A percentile compares a stretch with the other conserved stretches of the same genome.
Evolutionary conservation across 495 filamentous ascomycete genomes (phyloP).

Genomic region (Neurospora sp.): DNA sequence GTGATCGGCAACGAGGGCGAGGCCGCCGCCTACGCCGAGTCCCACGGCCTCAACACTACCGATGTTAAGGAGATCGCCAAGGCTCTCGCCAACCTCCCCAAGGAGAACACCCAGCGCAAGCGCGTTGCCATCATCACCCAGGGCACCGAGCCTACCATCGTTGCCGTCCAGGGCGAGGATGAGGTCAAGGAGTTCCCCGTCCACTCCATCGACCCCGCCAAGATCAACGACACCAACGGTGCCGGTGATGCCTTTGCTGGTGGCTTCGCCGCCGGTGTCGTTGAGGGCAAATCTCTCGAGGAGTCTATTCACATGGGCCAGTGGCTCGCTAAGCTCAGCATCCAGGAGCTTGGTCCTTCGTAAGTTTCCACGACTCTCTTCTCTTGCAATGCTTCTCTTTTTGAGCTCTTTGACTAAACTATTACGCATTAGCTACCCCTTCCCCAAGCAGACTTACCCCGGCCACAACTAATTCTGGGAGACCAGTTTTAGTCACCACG

Average conservation of each 20-base stretch:
- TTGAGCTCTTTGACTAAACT: background rate
- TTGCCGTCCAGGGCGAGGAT: conserved; percentile 61
- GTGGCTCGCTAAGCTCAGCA: conserved; percentile 87
- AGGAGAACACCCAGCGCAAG: conserved; percentile 72
- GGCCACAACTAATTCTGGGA: conserved; percentile 11
- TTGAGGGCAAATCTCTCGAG: conserved; percentile 68
- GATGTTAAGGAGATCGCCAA: conserved; percentile 84
- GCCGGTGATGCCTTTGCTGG: conserved; percentile 96
- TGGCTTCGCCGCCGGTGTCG: conserved; percentile 82
- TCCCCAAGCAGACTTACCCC: conserved; percentile 70
- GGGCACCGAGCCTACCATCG: conserved; percentile 78
- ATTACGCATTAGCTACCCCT: conserved; percentile 23
- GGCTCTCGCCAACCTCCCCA: conserved; percentile 74
- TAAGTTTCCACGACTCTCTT: conserved; percentile 45
- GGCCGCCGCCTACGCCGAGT: conserved; percentile 72
- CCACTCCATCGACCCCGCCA: conserved; percentile 55
- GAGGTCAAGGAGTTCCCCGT: conserved; percentile 70
- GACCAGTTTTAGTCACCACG: background rate
- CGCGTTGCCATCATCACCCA: conserved; percentile 87
- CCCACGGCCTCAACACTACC: conserved; percentile 58
- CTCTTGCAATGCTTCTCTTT: background rate
- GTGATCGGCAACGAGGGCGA: conserved; percentile 96
- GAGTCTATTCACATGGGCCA: conserved; percentile 78
- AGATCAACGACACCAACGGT: conserved; percentile 93
- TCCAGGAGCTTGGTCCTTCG: conserved; percentile 91